Evolutionary conservation across 495 filamentous ascomycete genomes (phyloP).

Genomic region (Jackrogersella multiformis): DNA sequence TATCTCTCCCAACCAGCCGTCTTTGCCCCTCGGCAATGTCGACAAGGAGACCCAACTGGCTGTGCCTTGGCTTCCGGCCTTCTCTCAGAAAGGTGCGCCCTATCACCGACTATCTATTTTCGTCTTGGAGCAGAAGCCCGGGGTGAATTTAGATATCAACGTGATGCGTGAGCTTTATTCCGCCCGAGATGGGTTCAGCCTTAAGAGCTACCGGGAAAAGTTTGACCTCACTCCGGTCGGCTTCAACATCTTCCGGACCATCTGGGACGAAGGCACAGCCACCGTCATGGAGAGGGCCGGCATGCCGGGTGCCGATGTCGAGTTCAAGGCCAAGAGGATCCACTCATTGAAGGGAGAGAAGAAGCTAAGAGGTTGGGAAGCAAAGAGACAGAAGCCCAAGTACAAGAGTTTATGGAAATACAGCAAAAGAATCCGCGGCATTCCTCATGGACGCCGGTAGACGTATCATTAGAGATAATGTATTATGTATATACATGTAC

Average conservation of each 20-base stretch:
- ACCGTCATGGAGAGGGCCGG: slow-evolving; percentile 85
- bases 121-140: slow-evolving; percentile 79
- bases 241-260: slow-evolving; percentile 82
- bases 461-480: slow-evolving; percentile 21
- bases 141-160: slow-evolving; percentile 66
- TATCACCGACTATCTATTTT: slow-evolving; percentile 90
- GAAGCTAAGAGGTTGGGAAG: slow-evolving; percentile 65
- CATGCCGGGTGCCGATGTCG: slow-evolving; percentile 77
- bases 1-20: slow-evolving; percentile 58
- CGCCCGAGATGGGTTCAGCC: slow-evolving; percentile 70
- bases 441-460: slow-evolving; percentile 37
- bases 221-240: slow-evolving; percentile 78
- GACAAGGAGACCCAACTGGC: slow-evolving; percentile 69
- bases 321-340: slow-evolving; percentile 78
- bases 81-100: slow-evolving; percentile 86
- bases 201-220: slow-evolving; percentile 75
- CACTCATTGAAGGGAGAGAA: slow-evolving; percentile 60
- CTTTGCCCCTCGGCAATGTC: slow-evolving; percentile 58
- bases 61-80: slow-evolving; percentile 84
- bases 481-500: slow-evolving; percentile 39
- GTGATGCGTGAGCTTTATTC: slow-evolving; percentile 63
- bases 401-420: slow-evolving; percentile 65
- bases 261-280: slow-evolving; percentile 88
- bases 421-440: slow-evolving; percentile 54
- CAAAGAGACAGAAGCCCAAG: slow-evolving; percentile 63